Evolutionary conservation across 208 protist genomes (phyloP).

Genomic region (Kentomonas sorsogonicus): DNA sequence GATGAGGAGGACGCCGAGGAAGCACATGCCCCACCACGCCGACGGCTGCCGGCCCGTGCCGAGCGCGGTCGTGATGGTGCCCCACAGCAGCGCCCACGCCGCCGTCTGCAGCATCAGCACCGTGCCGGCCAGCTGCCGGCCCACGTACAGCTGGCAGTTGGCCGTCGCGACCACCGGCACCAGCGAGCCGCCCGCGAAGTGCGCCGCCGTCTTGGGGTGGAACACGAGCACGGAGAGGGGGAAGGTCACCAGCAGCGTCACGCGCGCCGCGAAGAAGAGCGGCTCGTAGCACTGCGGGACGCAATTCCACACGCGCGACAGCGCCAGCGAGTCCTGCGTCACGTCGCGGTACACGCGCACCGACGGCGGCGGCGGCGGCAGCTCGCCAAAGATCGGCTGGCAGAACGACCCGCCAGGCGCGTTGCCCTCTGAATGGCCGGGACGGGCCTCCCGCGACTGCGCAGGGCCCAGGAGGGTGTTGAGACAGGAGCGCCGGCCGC

Average conservation of each 20-base stretch:
- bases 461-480: too few species aligned
- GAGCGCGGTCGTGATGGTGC: slow-evolving; percentile 20
- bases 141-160: slow-evolving; percentile 31
- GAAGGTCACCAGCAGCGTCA: slow-evolving; percentile 21
- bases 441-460: too few species aligned
- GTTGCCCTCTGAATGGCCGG: too few species aligned
- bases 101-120: slow-evolving; percentile 21
- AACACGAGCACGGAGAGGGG: slow-evolving; percentile 23
- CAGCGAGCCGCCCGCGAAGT: slow-evolving; percentile 20
- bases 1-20: slow-evolving; percentile 26
- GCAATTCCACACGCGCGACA: slow-evolving; percentile 14
- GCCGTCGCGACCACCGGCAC: slow-evolving; percentile 20
- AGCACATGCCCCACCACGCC: slow-evolving; percentile 43
- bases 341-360: too few species aligned
- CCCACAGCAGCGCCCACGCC: slow-evolving; percentile 34
- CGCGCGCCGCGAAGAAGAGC: slow-evolving; percentile 25
- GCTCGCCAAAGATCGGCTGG: too few species aligned
- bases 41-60: slow-evolving; percentile 15
- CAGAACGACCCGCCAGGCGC: too few species aligned
- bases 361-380: too few species aligned
- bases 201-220: slow-evolving; percentile 13
- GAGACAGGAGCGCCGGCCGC: too few species aligned
- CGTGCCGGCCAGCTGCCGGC: slow-evolving; percentile 29
- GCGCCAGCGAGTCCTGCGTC: too few species aligned
- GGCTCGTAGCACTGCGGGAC: too few species aligned